These are phyloP conservation scores for Pseudotulostoma volvatum DNA, from an alignment of 495 filamentous ascomycete species.

Conservation along the genomic window DNA sequence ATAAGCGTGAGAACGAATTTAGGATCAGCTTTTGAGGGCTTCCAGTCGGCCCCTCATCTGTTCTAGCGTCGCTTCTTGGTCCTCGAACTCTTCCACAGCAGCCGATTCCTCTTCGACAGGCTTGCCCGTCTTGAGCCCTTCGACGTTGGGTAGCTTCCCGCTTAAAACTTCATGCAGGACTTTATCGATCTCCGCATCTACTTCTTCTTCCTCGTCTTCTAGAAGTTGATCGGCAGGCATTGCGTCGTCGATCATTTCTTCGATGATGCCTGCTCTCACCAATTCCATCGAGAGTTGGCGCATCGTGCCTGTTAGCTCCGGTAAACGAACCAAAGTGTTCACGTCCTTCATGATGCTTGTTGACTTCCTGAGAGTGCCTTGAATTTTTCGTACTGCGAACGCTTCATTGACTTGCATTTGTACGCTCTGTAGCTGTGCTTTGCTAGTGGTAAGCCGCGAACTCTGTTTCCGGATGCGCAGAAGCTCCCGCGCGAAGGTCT, in stretches of 20 bases:
- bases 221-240: slow-evolving; percentile 54
- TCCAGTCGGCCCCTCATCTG: slow-evolving; percentile 88
- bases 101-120: slow-evolving; percentile 38
- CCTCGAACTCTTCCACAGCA: slow-evolving; percentile 63
- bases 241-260: slow-evolving; percentile 86
- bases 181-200: slow-evolving; percentile 82
- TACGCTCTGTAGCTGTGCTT: slow-evolving; percentile 84
- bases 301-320: slow-evolving; percentile 83
- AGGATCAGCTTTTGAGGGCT: slow-evolving; percentile 69
- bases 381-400: slow-evolving; percentile 89
- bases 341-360: slow-evolving; percentile 97
- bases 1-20: slow-evolving; percentile 1
- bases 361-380: slow-evolving; percentile 72
- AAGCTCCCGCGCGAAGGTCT: slow-evolving; percentile 76
- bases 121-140: slow-evolving; percentile 33
- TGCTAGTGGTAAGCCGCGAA: slow-evolving; percentile 59
- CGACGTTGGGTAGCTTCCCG: slow-evolving; percentile 58
- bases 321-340: slow-evolving; percentile 67
- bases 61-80: slow-evolving; percentile 70
- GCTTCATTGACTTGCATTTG: slow-evolving; percentile 97
- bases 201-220: slow-evolving; percentile 78
- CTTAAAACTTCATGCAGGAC: slow-evolving; percentile 77
- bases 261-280: slow-evolving; percentile 88
- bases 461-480: slow-evolving; percentile 64
- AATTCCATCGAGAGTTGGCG: slow-evolving; percentile 72